These are phyloP conservation scores for Fomitopsis schrenkii DNA, from an alignment of 1,284 basidiomycete species.

Conservation along the genomic window DNA sequence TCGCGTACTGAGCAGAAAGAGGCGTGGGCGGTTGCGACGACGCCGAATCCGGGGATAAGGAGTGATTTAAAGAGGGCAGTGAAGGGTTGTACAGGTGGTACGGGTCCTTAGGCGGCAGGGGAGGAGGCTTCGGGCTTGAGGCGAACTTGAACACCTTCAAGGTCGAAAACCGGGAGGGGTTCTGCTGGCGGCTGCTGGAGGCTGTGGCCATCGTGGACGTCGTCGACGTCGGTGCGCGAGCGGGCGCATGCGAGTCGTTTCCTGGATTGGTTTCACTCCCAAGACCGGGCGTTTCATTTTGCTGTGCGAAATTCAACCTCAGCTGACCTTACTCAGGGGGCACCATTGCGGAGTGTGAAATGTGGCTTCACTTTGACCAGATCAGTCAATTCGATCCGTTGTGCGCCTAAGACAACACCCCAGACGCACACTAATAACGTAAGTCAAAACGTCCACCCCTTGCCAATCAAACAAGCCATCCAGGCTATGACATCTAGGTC, in stretches of 20 bases:
- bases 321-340: neutral
- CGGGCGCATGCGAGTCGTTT: conserved; percentile 1
- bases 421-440: neutral
- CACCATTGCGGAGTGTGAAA: neutral
- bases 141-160: conserved; percentile 56
- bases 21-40: conserved; percentile 32
- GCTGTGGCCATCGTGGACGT: conserved; percentile 27
- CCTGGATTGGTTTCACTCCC: neutral
- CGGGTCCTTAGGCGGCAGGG: conserved; percentile 64
- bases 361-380: neutral
- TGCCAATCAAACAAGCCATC: neutral
- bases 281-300: neutral
- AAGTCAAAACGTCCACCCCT: neutral
- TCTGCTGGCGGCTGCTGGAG: conserved; percentile 25
- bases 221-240: conserved; percentile 16
- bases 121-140: conserved; percentile 40
- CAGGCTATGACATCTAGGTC: neutral
- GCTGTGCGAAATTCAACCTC: neutral
- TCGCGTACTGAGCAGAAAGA: conserved; percentile 31
- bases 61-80: conserved; percentile 42
- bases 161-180: conserved; percentile 51
- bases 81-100: conserved; percentile 52
- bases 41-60: conserved; percentile 36
- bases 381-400: neutral
- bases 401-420: neutral